Evolutionary conservation across 805 yeast species (phyloP).

Genomic region (Kluyveromyces aestuarii): DNA sequence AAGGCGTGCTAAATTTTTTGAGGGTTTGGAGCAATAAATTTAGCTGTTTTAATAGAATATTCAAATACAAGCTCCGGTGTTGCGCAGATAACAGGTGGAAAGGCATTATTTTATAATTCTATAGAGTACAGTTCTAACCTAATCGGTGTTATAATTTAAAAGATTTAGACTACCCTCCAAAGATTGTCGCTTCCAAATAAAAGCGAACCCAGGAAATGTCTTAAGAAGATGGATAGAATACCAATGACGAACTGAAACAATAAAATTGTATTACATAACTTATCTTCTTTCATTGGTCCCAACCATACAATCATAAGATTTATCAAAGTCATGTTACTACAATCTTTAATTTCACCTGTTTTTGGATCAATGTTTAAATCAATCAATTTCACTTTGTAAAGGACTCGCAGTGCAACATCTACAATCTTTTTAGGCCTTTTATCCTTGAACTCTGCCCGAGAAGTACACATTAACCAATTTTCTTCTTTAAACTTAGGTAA

Average conservation of each 20-base stretch:
- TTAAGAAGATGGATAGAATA: conserved; percentile 48
- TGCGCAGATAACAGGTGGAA: neutral
- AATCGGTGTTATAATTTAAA: neutral
- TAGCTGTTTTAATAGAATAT: too few relatives aligned
- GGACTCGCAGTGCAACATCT: conserved; percentile 29
- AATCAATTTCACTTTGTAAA: conserved; percentile 41
- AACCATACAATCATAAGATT: conserved; percentile 75
- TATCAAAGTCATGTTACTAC: conserved; percentile 82
- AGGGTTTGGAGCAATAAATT: conserved; percentile 3
- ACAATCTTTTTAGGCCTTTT: conserved; percentile 29
- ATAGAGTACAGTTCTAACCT: neutral
- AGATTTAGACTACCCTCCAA: conserved; percentile 25
- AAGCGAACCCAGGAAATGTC: conserved; percentile 82
- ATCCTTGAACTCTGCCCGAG: conserved; percentile 39
- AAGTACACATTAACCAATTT: conserved; percentile 71
- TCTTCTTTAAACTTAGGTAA: conserved; percentile 64
- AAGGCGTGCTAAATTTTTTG: conserved; percentile 39
- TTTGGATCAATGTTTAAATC: conserved; percentile 35
- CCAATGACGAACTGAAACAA: conserved; percentile 60
- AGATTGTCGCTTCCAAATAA: conserved; percentile 86
- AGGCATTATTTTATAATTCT: neutral
- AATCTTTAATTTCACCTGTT: conserved; percentile 29
- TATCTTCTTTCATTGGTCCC: conserved; percentile 87
- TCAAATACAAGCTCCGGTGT: neutral
- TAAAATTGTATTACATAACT: conserved; percentile 52